Base-by-base conservation (phyloP, 169 alveolate genomes). In the Fabrea salina region DNA sequence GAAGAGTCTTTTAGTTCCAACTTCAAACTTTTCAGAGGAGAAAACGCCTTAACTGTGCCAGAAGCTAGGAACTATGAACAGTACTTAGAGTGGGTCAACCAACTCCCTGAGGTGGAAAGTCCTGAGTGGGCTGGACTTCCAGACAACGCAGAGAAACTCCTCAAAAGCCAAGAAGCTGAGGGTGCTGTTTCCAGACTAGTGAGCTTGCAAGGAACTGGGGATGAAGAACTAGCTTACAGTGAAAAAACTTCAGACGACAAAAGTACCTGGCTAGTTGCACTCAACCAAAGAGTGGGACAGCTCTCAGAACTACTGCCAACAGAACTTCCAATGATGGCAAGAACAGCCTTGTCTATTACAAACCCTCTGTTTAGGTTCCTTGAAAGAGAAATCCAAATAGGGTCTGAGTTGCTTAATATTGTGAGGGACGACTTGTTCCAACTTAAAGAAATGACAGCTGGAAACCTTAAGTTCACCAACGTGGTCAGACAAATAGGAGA, bases 331-430 rank as follows among this genome's bases (percentile, higher is more conserved):
- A 76, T 71, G 13, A 79, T 95, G 41, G 74, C 79, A 56, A 89
- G 95, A 79, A 93, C 88, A 39, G 96, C 89, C 32, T 86, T 75
- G 27, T 86, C 94, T 33, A 90, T 95, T 80, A 93, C 95, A 53
- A 91, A 96, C 82, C 98, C 99, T 8, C 90, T 96, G 44, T 96
- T 94, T 86, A 90, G 99, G 80, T 96, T 96, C 90, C 86, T 96
- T 72, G 97, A 94, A 75, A 90, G 99, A 70, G 99, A 96, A 86
- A 85, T 91, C 5, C 91, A 92, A 6, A 93, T 93, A 40, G 97
- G 94, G 7, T 78, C 82, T 44, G 84, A 89, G 67, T 89, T 95
- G 32, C 76, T 93, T 44, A 82, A 81, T 54, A 71, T 56, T 77
- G 91, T 95, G 8, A 86, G 88, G 66, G 66, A 41, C n/a, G 95